Evolutionary conservation across 1,139 yeast species (phyloP), one percentile per base, ranked within the genome.

Genomic region (Nakaseomyces uthaithaninus): DNA sequence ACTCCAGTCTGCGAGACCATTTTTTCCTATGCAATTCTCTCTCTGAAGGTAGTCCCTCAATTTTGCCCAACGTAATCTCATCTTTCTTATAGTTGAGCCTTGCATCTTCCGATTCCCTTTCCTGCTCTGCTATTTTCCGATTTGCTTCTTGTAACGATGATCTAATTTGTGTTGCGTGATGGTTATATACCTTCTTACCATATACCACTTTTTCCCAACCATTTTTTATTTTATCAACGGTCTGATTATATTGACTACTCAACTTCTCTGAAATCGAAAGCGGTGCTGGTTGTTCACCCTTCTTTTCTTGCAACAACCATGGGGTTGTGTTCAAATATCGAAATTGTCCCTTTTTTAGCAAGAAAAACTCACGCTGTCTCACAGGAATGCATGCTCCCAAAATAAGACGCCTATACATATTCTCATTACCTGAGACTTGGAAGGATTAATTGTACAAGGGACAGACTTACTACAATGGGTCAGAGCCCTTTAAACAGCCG

Each of bases 1-100:
- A 54, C 27, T 70, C 76, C 30, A 81, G 48, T 53, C 68, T 68
- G 43, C 77, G 73, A 41, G 84, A 74, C 63, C 83, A 71, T 50
- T 72, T 56, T 14, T 62, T 59, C 37, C 75, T 55, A 39, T 52
- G 54, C 10, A 63, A 49, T 44, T 69, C 72, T 44, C 67, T 50
- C 39, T 67, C 69, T 0, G 73, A 68, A 2, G 75, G 75, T 22
- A 70, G 45, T 2, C 59, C 66, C 35, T 51, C 48, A 17, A 64
- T 63, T 14, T 47, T 49, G 3, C 48, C 52, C 26, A 51, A 46
- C 2, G 52, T 51, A 7, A 57, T 50, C 8, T 54, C 49, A 45
- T 64, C 67, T 26, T 55, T 60, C 24, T 64, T 58, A 47, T 55
- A 64, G 26, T 53, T 59, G 14, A 58, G 50, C 26, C 46, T 55